A percentile compares a stretch with the other conserved stretches of the same genome.
These are phyloP conservation scores for Buddleja alternifolia DNA, from an alignment of 257 asterid genomes.

Conservation along the genomic window DNA sequence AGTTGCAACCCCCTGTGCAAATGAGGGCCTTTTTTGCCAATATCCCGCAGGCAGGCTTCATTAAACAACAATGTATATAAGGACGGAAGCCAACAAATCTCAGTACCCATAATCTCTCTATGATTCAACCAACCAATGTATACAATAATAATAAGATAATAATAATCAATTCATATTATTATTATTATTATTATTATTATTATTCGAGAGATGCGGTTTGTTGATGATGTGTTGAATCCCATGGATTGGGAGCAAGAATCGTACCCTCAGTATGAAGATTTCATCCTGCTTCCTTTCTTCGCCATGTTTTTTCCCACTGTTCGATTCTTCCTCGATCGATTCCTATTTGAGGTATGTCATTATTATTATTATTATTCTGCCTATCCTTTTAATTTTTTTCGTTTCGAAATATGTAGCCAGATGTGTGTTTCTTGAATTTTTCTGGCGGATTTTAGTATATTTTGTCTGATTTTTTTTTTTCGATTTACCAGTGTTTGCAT, in stretches of 20 bases:
- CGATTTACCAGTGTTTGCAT: conserved; percentile 8
- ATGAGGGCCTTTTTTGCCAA: no score
- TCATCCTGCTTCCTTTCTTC: conserved; percentile 51
- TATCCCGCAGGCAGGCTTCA: no score
- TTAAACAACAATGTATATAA: no score
- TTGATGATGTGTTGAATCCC: conserved; percentile 34
- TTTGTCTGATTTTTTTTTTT: conserved; percentile 16
- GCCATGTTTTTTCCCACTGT: conserved; percentile 52
- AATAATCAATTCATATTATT: no score
- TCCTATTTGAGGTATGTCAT: conserved; percentile 83
- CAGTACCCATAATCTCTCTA: no score
- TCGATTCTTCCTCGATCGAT: conserved; percentile 80
- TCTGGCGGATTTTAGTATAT: conserved; percentile 18
- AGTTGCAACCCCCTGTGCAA: no score
- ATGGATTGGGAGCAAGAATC: conserved; percentile 62
- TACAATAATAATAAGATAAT: no score
- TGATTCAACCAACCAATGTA: no score
- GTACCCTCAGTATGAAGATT: conserved; percentile 49
- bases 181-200: no score
- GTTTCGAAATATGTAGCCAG: conserved; percentile 5
- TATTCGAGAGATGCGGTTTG: conserved; percentile 41
- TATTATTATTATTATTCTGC: neutral
- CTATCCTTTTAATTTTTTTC: conserved; percentile 18
- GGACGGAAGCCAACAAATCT: no score
- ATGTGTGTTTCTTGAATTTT: conserved; percentile 25